Evolutionary conservation across 345 rosid genomes (phyloP).

Genomic region (Ailanthus altissimus): DNA sequence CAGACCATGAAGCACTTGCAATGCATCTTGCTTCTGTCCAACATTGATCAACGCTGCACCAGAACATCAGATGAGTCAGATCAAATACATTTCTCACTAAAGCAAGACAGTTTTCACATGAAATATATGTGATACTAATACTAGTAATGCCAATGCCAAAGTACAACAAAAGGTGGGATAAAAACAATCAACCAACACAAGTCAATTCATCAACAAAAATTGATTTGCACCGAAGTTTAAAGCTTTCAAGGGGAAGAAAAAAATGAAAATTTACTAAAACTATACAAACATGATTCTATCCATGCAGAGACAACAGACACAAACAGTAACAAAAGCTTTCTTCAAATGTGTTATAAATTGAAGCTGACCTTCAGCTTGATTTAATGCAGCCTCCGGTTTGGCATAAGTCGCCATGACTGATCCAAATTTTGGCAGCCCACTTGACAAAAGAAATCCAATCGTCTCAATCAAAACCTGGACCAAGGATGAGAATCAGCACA

Average conservation of each 20-base stretch:
- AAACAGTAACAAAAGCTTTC: neutral
- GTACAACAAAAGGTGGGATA: neutral
- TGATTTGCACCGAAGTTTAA: neutral
- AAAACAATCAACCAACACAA: neutral
- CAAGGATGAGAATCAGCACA: neutral
- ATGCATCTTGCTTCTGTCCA: slow-evolving; percentile 97
- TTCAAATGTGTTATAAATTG: neutral
- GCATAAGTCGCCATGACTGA: slow-evolving; percentile 66
- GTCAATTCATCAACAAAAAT: neutral
- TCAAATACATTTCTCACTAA: neutral
- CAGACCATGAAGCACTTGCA: slow-evolving; percentile 86
- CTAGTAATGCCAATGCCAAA: neutral
- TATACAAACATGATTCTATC: neutral
- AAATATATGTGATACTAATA: neutral
- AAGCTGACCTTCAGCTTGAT: slow-evolving; percentile 86
- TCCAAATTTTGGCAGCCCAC: slow-evolving; percentile 13
- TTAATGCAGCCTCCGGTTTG: slow-evolving; percentile 88
- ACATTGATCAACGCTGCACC: slow-evolving; percentile 86
- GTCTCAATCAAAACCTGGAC: neutral
- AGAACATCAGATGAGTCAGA: neutral
- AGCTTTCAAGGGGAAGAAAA: neutral
- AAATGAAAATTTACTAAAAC: neutral
- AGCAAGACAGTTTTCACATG: neutral
- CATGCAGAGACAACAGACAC: neutral
- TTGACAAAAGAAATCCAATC: slow-evolving; percentile 15